Percentiles rank a stretch among this genome's conserved stretches.
These are phyloP conservation scores for Malus orientalis DNA, from an alignment of 306 rosid species.

Conservation along the genomic window DNA sequence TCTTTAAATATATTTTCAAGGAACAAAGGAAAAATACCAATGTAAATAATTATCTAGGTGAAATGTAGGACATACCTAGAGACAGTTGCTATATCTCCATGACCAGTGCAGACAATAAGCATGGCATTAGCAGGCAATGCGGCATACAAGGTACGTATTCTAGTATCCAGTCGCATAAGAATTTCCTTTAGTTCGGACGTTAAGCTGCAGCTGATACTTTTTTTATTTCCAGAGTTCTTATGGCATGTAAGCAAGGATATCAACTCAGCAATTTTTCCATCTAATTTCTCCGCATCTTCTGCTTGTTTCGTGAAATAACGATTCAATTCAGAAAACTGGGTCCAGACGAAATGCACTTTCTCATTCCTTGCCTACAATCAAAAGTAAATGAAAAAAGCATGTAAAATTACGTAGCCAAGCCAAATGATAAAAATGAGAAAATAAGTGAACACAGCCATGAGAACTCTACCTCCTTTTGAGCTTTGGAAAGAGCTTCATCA, in stretches of 20 bases:
- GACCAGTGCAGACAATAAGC: slow-evolving; percentile 92
- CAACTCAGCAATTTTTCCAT: slow-evolving; percentile 78
- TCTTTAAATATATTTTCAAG: background rate
- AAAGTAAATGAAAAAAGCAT: slow-evolving; percentile 14
- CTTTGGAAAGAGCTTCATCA: slow-evolving; percentile 74
- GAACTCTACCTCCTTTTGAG: slow-evolving; percentile 64
- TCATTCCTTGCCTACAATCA: slow-evolving; percentile 70
- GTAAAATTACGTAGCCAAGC: background rate
- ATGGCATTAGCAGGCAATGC: slow-evolving; percentile 71
- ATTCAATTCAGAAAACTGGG: slow-evolving; percentile 79
- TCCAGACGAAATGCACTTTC: slow-evolving; percentile 82
- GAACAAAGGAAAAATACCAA: background rate
- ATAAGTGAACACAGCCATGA: background rate
- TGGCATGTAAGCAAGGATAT: slow-evolving; percentile 68
- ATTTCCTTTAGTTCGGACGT: slow-evolving; percentile 63
- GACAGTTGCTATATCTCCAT: slow-evolving; percentile 85
- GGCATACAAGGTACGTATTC: slow-evolving; percentile 41
- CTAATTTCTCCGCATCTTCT: slow-evolving; percentile 55
- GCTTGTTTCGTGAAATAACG: slow-evolving; percentile 70
- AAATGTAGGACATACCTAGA: slow-evolving; percentile 51
- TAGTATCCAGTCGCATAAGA: slow-evolving; percentile 61
- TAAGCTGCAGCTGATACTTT: slow-evolving; percentile 34
- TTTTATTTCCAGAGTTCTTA: slow-evolving; percentile 34
- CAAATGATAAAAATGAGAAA: background rate
- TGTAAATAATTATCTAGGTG: background rate